Evolutionary conservation across 2,329 filamentous ascomycete species (phyloP).

Genomic region (Diaporthe citri): DNA sequence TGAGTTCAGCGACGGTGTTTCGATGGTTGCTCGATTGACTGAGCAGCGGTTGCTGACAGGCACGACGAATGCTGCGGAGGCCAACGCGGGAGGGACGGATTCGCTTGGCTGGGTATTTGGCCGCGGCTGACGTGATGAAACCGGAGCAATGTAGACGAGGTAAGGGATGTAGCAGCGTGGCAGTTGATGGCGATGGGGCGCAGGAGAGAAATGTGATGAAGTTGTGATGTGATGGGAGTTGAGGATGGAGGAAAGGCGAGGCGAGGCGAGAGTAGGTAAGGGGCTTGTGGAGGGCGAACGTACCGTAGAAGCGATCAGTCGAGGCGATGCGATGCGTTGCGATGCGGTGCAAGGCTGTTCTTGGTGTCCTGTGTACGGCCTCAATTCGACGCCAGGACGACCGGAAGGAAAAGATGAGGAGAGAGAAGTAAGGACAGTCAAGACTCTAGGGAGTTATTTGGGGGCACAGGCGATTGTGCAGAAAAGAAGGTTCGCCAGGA

Average conservation of each 20-base stretch:
- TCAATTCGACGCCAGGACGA: slow-evolving; percentile 37
- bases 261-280: neutral
- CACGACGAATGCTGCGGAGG: neutral
- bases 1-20: neutral
- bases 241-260: neutral
- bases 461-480: slow-evolving; percentile 33
- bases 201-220: neutral
- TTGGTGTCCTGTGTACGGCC: slow-evolving; percentile 21
- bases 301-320: slow-evolving; percentile 34
- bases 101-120: neutral
- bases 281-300: slow-evolving; percentile 1
- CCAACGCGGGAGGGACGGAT: neutral
- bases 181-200: neutral
- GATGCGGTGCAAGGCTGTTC: slow-evolving; percentile 9
- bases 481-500: slow-evolving; percentile 38
- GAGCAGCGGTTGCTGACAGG: neutral
- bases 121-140: slow-evolving; percentile 23
- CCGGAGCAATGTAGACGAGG: slow-evolving; percentile 14
- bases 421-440: slow-evolving; percentile 27
- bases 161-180: slow-evolving; percentile 24
- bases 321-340: slow-evolving; percentile 20
- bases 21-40: neutral
- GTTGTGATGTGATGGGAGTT: slow-evolving; percentile 4
- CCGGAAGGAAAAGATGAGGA: slow-evolving; percentile 26
- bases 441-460: slow-evolving; percentile 21